Conservation (phyloP, 768 basidiomycete genomes). For the Scleroderma bovista region DNA sequence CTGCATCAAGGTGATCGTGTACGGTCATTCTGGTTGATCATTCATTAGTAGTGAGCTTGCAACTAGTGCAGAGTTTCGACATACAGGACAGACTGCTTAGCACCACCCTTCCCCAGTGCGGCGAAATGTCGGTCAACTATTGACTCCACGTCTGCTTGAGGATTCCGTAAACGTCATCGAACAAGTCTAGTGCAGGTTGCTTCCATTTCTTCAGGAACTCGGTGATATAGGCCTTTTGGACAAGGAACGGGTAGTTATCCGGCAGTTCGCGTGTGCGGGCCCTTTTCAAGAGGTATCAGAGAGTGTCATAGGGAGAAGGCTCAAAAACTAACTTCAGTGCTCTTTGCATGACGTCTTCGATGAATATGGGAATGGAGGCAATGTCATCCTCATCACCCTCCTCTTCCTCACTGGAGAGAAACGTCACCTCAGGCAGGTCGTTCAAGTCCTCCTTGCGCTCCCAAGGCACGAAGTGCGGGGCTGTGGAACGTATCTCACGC, state of each 20-base stretch:
- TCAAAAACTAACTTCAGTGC: slow-evolving; percentile 41
- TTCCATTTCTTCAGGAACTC: slow-evolving; percentile 44
- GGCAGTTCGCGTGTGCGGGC: slow-evolving; percentile 69
- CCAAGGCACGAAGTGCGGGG: no score
- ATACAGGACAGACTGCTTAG: no score
- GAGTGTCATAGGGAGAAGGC: no score
- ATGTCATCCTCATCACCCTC: no score
- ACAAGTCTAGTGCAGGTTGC: slow-evolving; percentile 41
- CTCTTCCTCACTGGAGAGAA: slow-evolving; percentile 42
- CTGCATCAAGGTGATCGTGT: slow-evolving; percentile 43
- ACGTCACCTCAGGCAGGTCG: slow-evolving; percentile 14
- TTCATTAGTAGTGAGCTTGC: no score
- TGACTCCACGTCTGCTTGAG: slow-evolving; percentile 35
- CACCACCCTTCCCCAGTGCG: slow-evolving; percentile 45
- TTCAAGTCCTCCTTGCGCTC: no score
- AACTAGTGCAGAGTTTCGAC: no score
- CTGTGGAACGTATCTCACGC: no score
- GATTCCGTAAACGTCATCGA: slow-evolving; percentile 32
- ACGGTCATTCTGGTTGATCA: slow-evolving; percentile 38
- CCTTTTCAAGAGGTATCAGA: slow-evolving; percentile 35
- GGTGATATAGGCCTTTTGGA: slow-evolving; percentile 47
- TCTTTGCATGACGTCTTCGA: no score
- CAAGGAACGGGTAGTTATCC: slow-evolving; percentile 58
- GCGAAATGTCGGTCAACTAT: slow-evolving; percentile 48
- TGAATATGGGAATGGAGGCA: no score